Percentiles rank a stretch among this genome's conserved stretches.
Evolutionary conservation across 2,329 filamentous ascomycete species (phyloP).

Genomic region (Cladosporium cucumerinum): DNA sequence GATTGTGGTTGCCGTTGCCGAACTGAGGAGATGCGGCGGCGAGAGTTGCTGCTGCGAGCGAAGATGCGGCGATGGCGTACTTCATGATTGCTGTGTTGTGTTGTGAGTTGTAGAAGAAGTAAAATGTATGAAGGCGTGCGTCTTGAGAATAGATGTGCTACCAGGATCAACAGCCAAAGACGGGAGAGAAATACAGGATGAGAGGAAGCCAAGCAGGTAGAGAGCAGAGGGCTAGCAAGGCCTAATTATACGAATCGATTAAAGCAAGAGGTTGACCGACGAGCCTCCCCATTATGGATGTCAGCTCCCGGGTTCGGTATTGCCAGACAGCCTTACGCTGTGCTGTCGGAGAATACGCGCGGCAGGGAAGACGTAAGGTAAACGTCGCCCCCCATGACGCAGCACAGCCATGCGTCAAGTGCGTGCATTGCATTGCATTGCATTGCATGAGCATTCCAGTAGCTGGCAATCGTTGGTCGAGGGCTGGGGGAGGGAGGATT

Average conservation of each 20-base stretch:
- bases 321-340: constrained; percentile 3
- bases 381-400: neutral
- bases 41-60: constrained; percentile 12
- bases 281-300: neutral
- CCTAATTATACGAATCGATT: constrained; percentile 3
- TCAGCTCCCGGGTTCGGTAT: neutral
- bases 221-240: neutral
- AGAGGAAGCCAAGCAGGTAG: neutral
- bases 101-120: neutral
- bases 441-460: neutral
- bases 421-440: neutral
- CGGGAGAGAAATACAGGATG: neutral
- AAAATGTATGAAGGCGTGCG: neutral
- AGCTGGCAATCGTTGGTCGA: neutral
- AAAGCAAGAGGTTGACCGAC: constrained; percentile 13
- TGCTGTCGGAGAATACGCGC: constrained; percentile 15
- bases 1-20: constrained; percentile 8
- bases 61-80: constrained; percentile 10
- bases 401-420: neutral
- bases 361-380: constrained; percentile 10
- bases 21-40: constrained; percentile 16
- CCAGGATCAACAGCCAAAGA: constrained; percentile 11
- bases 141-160: constrained; percentile 7
- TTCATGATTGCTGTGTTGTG: constrained; percentile 6
- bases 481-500: neutral